Evolutionary conservation across 768 basidiomycete species (phyloP), one percentile per base, ranked within the genome.

Genomic region (Mycena indigotica): DNA sequence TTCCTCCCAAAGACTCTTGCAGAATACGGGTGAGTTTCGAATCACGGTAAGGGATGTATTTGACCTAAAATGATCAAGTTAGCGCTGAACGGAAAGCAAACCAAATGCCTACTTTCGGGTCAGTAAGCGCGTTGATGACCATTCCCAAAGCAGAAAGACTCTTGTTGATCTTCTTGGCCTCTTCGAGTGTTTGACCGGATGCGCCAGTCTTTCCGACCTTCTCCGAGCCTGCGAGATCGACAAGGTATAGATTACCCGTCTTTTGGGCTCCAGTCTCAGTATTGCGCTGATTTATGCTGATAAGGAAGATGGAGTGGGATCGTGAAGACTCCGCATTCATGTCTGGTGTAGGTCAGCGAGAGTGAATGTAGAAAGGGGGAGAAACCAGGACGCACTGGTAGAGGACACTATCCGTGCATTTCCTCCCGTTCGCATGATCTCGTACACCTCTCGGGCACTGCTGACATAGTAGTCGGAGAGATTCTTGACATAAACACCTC

Each of bases 141-240:
- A 98, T 98, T 32, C 97, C 97, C 61, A 99, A 83, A 12, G 97
- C 97, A 17, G 94, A 96, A 25, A 99, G 77, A 26, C 91, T 94
- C 75, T 99, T 99, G 79, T 99, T 99, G 77, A 99, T 99, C 82
- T 99, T 99, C 86, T 99, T 99, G 15, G 97, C 97, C 75, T 99
- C 97, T 73, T 99, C 97, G 6, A 99, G 77, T 24, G 97, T 99
- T 72, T 99, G 98, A 1, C 97, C 97, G 2, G 95, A 98, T 50
- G 97, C 97, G 19, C 97, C 97, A 39, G 97, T 99, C 81, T 99
- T 99, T 48, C 96, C 96, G 55, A 99, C 95, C 76, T 99, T 99
- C 75, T 99, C 97, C 21, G 94, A 97, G 66, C 97, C 97, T 55
- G 97, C 97, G 62, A 99, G 80, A 80, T 99, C 97, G 49, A 99